A percentile compares a stretch with the other conserved stretches of the same genome.
Conservation (phyloP, 352 stramenopile genomes). For the Pythium brachiatum region DNA sequence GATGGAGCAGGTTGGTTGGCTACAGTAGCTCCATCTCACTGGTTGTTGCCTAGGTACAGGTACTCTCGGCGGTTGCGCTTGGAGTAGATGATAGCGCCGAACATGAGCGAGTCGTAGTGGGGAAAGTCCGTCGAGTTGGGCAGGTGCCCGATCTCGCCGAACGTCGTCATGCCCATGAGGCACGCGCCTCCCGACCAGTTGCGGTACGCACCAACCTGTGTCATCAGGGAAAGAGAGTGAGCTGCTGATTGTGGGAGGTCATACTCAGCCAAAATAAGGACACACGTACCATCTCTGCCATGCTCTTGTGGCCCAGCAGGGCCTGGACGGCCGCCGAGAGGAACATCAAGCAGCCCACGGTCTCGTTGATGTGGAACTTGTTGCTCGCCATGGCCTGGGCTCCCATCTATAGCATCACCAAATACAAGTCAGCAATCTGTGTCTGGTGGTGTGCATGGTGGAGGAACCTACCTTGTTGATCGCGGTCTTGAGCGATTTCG, state of each 20-base stretch:
- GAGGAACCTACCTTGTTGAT: constrained; percentile 67
- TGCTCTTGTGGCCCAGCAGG: constrained; percentile 84
- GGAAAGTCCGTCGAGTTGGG: constrained; percentile 77
- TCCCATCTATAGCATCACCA: constrained; percentile 52
- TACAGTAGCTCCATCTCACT: too few species aligned
- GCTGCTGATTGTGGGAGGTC: too few species aligned
- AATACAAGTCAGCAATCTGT: not conserved
- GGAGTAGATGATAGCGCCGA: constrained; percentile 84
- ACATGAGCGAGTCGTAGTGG: constrained; percentile 90
- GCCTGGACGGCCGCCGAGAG: constrained; percentile 81
- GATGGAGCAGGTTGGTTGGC: too few species aligned
- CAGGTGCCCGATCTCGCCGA: constrained; percentile 84
- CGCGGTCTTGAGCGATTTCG: constrained; percentile 73
- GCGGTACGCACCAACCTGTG: constrained; percentile 79
- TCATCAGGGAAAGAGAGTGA: not conserved
- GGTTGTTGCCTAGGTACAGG: constrained; percentile 37
- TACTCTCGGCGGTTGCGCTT: constrained; percentile 82
- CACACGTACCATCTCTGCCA: constrained; percentile 77
- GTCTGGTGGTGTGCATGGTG: not conserved
- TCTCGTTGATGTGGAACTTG: constrained; percentile 83
- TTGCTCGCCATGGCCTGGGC: constrained; percentile 65
- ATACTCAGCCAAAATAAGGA: not conserved
- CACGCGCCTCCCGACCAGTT: constrained; percentile 79
- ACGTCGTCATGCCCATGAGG: constrained; percentile 87
- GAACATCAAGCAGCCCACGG: constrained; percentile 85